These are phyloP conservation scores for Trichoderma koningiopsis DNA, from an alignment of 2,329 filamentous ascomycete species.

Conservation along the genomic window DNA sequence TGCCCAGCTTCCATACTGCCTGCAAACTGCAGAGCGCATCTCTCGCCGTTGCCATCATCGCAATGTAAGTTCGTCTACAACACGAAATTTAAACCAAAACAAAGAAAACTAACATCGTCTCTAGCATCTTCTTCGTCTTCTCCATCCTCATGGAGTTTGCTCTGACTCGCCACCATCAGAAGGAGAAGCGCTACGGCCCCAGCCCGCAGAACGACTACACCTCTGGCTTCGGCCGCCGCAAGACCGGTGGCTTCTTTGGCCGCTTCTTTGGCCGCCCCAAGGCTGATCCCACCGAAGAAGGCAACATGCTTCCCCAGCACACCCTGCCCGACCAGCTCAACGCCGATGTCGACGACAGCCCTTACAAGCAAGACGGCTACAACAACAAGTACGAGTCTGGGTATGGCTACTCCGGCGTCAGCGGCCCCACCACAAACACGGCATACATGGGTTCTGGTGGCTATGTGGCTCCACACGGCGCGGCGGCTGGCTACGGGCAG, in stretches of 20 bases:
- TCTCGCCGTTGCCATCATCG: constrained; percentile 78
- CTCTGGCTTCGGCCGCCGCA: constrained; percentile 46
- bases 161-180: constrained; percentile 70
- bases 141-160: constrained; percentile 70
- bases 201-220: constrained; percentile 59
- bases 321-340: constrained; percentile 45
- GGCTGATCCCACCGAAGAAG: constrained; percentile 30
- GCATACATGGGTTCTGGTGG: constrained; percentile 14
- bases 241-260: constrained; percentile 36
- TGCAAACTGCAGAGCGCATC: constrained; percentile 77
- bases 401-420: constrained; percentile 28
- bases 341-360: constrained; percentile 40
- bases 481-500: constrained; percentile 22
- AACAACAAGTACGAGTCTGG: constrained; percentile 36
- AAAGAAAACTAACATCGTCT: not conserved
- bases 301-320: constrained; percentile 44
- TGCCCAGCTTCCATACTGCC: constrained; percentile 54
- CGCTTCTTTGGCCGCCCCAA: constrained; percentile 41
- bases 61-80: constrained; percentile 57
- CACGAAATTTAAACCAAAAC: not conserved
- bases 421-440: not conserved
- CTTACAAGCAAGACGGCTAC: constrained; percentile 35
- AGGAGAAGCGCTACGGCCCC: constrained; percentile 71
- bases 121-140: constrained; percentile 72
- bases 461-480: constrained; percentile 13